Evolutionary conservation across 139 green algal species (phyloP).

Genomic region (Pseudopediastrum boryanum): DNA sequence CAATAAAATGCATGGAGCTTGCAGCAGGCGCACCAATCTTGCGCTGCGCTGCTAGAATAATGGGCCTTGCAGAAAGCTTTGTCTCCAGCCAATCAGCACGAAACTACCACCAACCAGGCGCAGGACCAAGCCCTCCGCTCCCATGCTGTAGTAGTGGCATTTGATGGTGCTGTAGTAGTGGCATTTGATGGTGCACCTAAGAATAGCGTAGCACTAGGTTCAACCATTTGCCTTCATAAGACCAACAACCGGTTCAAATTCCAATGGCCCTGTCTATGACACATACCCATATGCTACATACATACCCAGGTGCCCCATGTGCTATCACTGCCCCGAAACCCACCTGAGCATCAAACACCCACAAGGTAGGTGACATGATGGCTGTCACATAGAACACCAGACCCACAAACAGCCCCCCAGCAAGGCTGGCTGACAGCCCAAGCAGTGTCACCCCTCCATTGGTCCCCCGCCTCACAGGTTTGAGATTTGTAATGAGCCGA

Average conservation of each 20-base stretch:
- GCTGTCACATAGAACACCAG: slow-evolving; percentile 61
- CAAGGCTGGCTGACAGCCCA: slow-evolving; percentile 70
- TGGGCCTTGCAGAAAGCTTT: background rate
- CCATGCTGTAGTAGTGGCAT: background rate
- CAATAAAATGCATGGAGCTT: background rate
- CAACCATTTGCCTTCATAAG: background rate
- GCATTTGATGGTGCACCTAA: background rate
- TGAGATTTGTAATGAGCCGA: slow-evolving; percentile 85
- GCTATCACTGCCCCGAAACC: background rate
- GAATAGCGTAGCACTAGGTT: background rate
- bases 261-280: background rate
- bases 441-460: slow-evolving; percentile 87
- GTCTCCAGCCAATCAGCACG: background rate
- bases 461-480: slow-evolving; percentile 72
- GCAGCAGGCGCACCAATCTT: background rate
- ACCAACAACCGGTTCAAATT: background rate
- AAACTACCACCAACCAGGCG: background rate
- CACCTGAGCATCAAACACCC: slow-evolving; percentile 54
- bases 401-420: slow-evolving; percentile 83
- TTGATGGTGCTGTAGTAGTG: background rate
- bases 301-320: background rate
- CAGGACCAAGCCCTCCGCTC: too few relatives aligned
- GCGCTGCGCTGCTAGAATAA: background rate
- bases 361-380: slow-evolving; percentile 61
- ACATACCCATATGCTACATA: background rate